Conservation (phyloP, 2,329 filamentous ascomycete species). For the Aspergillus intermedius region DNA sequence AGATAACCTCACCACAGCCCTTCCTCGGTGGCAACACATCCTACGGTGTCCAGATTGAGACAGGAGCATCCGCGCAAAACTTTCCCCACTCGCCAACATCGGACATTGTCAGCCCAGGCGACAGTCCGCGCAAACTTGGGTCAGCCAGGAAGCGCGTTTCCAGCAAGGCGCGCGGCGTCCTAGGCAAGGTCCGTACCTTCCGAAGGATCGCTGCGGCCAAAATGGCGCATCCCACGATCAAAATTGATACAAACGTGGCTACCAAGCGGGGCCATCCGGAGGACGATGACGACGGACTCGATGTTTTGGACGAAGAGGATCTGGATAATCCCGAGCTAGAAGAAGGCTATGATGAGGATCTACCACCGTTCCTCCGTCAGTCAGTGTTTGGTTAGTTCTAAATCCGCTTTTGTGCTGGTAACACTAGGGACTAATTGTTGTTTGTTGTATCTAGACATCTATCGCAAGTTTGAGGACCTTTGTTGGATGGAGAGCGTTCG, state of each 20-base stretch:
- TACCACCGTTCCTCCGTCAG: slow-evolving; percentile 35
- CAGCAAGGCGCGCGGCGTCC: slow-evolving; percentile 35
- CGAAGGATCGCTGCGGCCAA: slow-evolving; percentile 34
- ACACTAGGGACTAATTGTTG: slow-evolving; percentile 1
- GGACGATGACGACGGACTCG: slow-evolving; percentile 26
- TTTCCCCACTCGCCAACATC: slow-evolving; percentile 28
- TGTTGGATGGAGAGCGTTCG: slow-evolving; percentile 55
- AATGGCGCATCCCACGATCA: slow-evolving; percentile 37
- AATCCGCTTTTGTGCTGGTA: not conserved
- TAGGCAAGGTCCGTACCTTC: slow-evolving; percentile 36
- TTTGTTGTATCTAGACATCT: slow-evolving; percentile 44
- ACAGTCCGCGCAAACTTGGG: slow-evolving; percentile 22
- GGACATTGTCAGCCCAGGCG: slow-evolving; percentile 23
- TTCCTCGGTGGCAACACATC: slow-evolving; percentile 18
- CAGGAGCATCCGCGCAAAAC: slow-evolving; percentile 21
- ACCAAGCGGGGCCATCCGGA: slow-evolving; percentile 34
- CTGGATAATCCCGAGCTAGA: slow-evolving; percentile 24
- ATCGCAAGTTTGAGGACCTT: slow-evolving; percentile 55
- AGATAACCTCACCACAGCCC: slow-evolving; percentile 22
- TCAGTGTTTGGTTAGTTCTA: slow-evolving; percentile 30
- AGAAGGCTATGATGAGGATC: slow-evolving; percentile 22
- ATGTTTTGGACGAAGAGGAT: slow-evolving; percentile 18
- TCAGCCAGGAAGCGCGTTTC: slow-evolving; percentile 29
- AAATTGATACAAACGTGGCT: slow-evolving; percentile 34
- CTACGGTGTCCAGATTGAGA: slow-evolving; percentile 16